Evolutionary conservation across 306 rosid species (phyloP).

Genomic region (Citrullus mucosospermus): DNA sequence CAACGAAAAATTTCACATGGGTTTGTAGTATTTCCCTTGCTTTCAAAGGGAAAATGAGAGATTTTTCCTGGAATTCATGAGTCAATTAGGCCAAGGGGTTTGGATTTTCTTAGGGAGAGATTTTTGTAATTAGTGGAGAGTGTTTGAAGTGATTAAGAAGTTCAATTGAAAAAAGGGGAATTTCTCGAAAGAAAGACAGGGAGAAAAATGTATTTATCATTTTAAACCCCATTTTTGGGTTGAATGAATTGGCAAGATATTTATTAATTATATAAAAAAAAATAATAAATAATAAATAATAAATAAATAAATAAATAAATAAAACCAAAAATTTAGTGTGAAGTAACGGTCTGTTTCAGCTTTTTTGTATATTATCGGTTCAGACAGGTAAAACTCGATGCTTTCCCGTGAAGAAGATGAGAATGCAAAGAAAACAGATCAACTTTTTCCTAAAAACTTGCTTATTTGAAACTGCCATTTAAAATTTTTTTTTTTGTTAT

Average conservation of each 20-base stretch:
- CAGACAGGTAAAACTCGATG: neutral
- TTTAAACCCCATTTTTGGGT: neutral
- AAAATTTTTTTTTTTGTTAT: no score
- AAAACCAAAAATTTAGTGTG: neutral
- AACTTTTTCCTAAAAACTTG: neutral
- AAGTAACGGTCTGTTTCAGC: conserved; percentile 1
- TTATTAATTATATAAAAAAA: neutral
- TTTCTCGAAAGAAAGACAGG: neutral
- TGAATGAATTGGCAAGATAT: neutral
- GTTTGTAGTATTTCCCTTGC: neutral
- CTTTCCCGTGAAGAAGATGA: neutral
- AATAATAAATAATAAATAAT: no score
- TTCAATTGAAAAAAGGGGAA: neutral
- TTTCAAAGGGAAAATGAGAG: neutral
- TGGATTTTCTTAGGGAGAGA: neutral
- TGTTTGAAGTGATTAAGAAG: neutral
- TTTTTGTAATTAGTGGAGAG: neutral
- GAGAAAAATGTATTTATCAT: neutral
- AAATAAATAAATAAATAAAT: no score
- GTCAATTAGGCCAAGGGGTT: neutral
- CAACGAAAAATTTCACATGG: conserved; percentile 7
- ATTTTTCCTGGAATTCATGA: neutral
- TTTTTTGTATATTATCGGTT: neutral
- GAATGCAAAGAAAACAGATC: neutral
- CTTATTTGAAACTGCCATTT: neutral